Conservation (phyloP, 306 rosid species). For the Trichosanthes cucumerina region DNA sequence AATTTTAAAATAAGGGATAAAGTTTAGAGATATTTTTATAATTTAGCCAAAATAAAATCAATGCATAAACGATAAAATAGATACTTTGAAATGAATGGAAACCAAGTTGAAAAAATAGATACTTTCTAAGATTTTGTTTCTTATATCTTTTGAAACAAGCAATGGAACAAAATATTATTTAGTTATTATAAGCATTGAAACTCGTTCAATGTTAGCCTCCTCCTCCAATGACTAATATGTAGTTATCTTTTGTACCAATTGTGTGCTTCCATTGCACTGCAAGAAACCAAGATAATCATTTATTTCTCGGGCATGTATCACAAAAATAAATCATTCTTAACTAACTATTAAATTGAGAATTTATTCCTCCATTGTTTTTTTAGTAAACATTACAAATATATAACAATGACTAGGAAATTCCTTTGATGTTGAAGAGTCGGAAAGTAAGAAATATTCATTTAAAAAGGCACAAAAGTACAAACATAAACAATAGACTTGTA, state of each 20-base stretch:
- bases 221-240: slow-evolving; percentile 84
- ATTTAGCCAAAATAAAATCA: no score
- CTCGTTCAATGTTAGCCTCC: slow-evolving; percentile 83
- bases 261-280: slow-evolving; percentile 92
- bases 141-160: background rate
- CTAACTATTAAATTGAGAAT: background rate
- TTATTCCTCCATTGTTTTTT: background rate
- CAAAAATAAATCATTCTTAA: background rate
- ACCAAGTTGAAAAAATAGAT: no score
- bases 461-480: background rate
- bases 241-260: slow-evolving; percentile 73
- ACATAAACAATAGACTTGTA: background rate
- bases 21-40: no score
- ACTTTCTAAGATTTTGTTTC: background rate
- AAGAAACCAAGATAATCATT: slow-evolving; percentile 7
- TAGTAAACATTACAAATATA: background rate
- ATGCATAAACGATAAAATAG: no score
- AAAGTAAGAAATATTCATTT: background rate
- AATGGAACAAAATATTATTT: background rate
- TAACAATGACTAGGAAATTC: background rate
- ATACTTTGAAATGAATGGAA: no score
- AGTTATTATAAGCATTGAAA: slow-evolving; percentile 11
- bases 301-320: background rate
- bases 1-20: no score
- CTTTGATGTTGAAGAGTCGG: background rate